Evolutionary conservation across 1,139 yeast species (phyloP), one percentile per base, ranked within the genome.

Genomic region (Diutina catenulata): DNA sequence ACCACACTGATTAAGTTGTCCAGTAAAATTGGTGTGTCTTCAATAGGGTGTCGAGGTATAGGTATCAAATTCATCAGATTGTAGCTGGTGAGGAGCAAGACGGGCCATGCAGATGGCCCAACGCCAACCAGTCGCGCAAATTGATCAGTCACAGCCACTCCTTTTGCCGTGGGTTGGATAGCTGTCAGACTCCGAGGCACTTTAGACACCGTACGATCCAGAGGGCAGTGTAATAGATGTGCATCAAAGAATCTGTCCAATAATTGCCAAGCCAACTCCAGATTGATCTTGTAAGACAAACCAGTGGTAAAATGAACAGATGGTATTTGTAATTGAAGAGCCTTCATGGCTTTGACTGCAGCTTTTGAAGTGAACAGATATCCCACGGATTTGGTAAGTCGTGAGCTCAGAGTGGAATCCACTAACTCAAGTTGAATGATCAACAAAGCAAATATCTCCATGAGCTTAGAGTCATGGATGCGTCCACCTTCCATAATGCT

Each of bases 101-200:
- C 48, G 0, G 80, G 80, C 31, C 56, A 42, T 0, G 45, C 41
- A 0, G 53, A 45, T 11, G 55, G 53, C 33, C 59, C 62, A 41
- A 80, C 55, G 0, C 91, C 94, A 39, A 70, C 59, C 33, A 62
- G 68, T 38, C 62, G 60, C 44, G 80, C 76, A 51, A 78, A 86
- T 10, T 68, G 62, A 38, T 72, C 74, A 2, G 88, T 56, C 0
- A 86, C 53, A 0, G 87, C 77, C 4, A 86, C 74, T 1, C 97
- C 98, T 51, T 91, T 91, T 0, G 97, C 91, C 0, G 97, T 86
- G 4, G 95, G 94, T 49, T 88, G 97, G 26, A 87, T 52, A 3
- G 61, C 41, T 1, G 64, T 59, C 35, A 58, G 52, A 3, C 50
- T 56, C 40, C 68, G 40, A 6, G 39, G 26, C 13, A 33, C 38